Percentiles rank a stretch among this genome's conserved stretches.
phyloP scores from a whole-genome alignment of 257 asterid species.

The Salvia hispanica region DNA sequence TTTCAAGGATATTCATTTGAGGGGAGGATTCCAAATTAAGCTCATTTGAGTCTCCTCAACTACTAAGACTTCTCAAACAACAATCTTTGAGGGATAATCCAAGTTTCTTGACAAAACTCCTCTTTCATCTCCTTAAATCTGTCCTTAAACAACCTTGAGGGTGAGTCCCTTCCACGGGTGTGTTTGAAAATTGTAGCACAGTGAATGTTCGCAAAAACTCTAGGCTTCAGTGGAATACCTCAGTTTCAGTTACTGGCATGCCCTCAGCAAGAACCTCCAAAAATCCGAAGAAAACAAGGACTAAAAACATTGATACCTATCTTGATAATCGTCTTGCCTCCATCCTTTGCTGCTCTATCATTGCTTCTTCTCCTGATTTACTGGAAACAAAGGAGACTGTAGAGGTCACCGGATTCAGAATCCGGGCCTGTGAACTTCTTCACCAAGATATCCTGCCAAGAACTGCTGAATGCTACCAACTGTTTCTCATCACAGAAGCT shows the following conservation, averaged over 20 bases:
- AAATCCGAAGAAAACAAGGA: constrained; percentile 24
- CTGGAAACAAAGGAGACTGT: constrained; percentile 25
- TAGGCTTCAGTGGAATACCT: constrained; percentile 45
- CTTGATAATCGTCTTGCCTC: constrained; percentile 16
- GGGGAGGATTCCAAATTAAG: constrained; percentile 43
- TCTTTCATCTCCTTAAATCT: constrained; percentile 40
- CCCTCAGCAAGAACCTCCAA: constrained; percentile 28
- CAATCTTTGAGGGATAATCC: constrained; percentile 45
- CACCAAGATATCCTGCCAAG: too few species aligned
- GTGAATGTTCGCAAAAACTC: too few species aligned
- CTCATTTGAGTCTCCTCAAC: constrained; percentile 32
- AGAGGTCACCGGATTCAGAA: constrained; percentile 20
- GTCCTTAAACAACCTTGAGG: too few species aligned
- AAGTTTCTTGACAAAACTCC: constrained; percentile 25
- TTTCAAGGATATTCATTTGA: constrained; percentile 40
- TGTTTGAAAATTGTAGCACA: too few species aligned
- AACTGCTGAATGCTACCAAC: too few species aligned
- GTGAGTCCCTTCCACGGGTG: too few species aligned
- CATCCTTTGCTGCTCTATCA: constrained; percentile 34
- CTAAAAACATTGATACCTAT: constrained; percentile 24
- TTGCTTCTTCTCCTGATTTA: constrained; percentile 36
- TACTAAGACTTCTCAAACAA: constrained; percentile 48
- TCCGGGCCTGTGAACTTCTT: constrained; percentile 23
- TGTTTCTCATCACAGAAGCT: constrained; percentile 43
- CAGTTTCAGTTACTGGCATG: constrained; percentile 43